Base-by-base conservation (phyloP, 78 protist species). In the Ministeria vibrans region DNA sequence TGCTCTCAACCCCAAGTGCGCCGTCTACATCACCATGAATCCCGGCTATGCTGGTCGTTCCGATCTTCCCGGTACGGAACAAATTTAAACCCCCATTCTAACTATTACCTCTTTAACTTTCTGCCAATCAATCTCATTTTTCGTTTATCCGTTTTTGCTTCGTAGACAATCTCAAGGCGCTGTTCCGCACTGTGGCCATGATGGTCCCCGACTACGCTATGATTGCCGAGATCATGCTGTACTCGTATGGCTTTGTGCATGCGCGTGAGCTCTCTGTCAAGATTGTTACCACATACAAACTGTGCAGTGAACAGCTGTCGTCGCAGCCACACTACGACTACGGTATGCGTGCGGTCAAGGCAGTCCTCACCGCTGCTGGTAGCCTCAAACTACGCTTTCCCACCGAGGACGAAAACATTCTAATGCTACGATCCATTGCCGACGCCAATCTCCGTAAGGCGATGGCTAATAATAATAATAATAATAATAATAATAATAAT, bases 1-100 rank as follows among this genome's bases (percentile, higher is more conserved):
- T 49, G 44, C 71, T 25, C 83, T 90, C 30, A 46, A 79, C 43
- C 43, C 59, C 5, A 30, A 53, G 11, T 87, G 90, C 81, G 82
- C 89, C 9, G 49, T 86, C 46, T 89, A 87, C 83, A 90, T 90
- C 84, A 93, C 96, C 15, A 90, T 93, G 96, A 93, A 93, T 78
- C 97, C 97, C 13, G 93, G 95, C 1, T 92, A 92, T 55, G 91
- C 92, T 0, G 95, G 95, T 3, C 84, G 95, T 27, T n/a, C 91
- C 2, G 89, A 87, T 70, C 79, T 85, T 38, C 91, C 92, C 28
- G 91, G n/a, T n/a, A n/a, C n/a, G n/a, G n/a, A n/a, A n/a, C n/a
- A n/a, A n/a, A n/a, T n/a, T n/a, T n/a, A n/a, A n/a, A n/a, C n/a
- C n/a, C n/a, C n/a, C n/a, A n/a, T n/a, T n/a, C n/a, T n/a, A n/a